phyloP scores from a whole-genome alignment of 225 moss, liverwort and hornwort genomes.

The Physcomitrium patens region DNA sequence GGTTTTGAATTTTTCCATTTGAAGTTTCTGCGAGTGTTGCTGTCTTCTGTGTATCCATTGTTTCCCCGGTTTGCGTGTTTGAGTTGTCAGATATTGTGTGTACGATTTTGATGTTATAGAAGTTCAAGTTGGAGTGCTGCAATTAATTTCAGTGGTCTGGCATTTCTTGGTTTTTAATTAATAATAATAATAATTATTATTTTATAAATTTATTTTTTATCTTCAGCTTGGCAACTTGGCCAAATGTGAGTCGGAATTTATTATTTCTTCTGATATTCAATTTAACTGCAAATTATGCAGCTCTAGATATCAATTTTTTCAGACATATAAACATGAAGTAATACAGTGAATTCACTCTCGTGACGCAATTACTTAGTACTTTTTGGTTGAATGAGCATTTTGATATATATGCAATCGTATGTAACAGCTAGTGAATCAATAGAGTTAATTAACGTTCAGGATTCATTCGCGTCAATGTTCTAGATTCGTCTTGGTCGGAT shows the following conservation, averaged over 20 bases:
- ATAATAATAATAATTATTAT: too few relatives aligned
- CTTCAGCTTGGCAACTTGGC: neutral
- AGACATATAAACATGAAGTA: too few relatives aligned
- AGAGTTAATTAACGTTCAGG: neutral
- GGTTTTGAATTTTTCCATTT: neutral
- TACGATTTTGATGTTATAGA: neutral
- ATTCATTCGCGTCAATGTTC: neutral
- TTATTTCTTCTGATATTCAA: neutral
- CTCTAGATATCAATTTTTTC: too few relatives aligned
- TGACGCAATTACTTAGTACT: too few relatives aligned
- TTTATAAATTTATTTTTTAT: too few relatives aligned
- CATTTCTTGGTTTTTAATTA: conserved; percentile 3
- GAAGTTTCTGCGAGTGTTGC: neutral
- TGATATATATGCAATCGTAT: too few relatives aligned
- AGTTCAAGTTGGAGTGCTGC: neutral
- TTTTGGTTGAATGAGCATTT: too few relatives aligned
- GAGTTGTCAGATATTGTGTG: neutral
- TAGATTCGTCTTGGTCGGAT: too few relatives aligned
- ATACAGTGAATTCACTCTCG: too few relatives aligned
- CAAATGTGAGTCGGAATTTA: neutral
- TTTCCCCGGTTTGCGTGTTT: neutral
- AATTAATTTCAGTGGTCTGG: neutral
- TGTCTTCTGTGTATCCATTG: neutral
- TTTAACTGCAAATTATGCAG: neutral
- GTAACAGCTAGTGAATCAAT: neutral